Percentiles rank a stretch among this genome's conserved stretches.
Evolutionary conservation across 2,329 filamentous ascomycete genomes (phyloP).

Genomic region (Hypoxylon rubiginosum): DNA sequence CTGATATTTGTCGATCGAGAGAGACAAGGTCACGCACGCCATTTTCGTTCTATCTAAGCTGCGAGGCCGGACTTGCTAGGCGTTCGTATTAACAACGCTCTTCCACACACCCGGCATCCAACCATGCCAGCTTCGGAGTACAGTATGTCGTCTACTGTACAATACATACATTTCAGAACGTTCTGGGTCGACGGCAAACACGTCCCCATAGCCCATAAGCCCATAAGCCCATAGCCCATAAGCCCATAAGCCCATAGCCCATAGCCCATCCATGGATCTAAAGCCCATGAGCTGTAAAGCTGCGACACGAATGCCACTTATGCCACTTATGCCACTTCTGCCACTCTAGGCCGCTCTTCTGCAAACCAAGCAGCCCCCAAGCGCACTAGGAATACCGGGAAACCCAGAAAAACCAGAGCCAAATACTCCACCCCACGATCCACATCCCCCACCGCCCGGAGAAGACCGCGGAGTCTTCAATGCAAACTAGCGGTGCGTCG

Average conservation of each 20-base stretch:
- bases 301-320: slow-evolving; percentile 25
- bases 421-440: slow-evolving; percentile 36
- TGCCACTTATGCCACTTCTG: slow-evolving; percentile 11
- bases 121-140: neutral
- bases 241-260: neutral
- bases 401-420: slow-evolving; percentile 1
- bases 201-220: neutral
- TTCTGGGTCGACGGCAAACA: slow-evolving; percentile 34
- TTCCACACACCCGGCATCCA: neutral
- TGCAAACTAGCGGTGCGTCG: slow-evolving; percentile 44
- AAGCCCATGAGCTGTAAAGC: slow-evolving; percentile 2
- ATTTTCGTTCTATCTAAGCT: slow-evolving; percentile 9
- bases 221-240: neutral
- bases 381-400: slow-evolving; percentile 1
- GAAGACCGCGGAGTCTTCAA: slow-evolving; percentile 37
- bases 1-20: neutral
- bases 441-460: slow-evolving; percentile 42
- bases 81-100: neutral
- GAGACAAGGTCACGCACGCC: slow-evolving; percentile 1
- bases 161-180: slow-evolving; percentile 24
- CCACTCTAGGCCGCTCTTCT: slow-evolving; percentile 10
- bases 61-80: slow-evolving; percentile 13
- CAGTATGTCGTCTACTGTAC: slow-evolving; percentile 6
- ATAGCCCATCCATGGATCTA: neutral
- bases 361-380: neutral